Percentiles rank a stretch among this genome's conserved stretches.
Conservation (phyloP, 2,329 filamentous ascomycete species). For the Purpureocillium lavendulum region DNA sequence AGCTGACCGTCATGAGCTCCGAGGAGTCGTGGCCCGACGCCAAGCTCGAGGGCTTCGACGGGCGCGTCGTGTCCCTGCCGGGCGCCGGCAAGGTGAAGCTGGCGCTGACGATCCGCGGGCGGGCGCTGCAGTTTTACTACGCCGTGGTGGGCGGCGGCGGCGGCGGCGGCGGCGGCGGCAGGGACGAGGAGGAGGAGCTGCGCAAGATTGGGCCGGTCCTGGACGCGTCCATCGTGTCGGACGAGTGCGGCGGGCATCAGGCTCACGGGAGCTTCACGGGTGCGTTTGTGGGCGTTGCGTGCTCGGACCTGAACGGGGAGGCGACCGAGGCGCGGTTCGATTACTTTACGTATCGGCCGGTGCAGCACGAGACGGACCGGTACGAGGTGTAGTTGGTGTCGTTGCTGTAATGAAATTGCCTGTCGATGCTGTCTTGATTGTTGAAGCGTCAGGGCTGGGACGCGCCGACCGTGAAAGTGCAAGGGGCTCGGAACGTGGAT, state of each 20-base stretch:
- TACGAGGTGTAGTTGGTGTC: conserved; percentile 29
- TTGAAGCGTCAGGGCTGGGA: no score
- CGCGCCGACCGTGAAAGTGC: no score
- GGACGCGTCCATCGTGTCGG: conserved; percentile 50
- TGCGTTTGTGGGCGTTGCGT: conserved; percentile 49
- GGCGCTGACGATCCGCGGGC: conserved; percentile 41
- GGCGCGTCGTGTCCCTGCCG: conserved; percentile 38
- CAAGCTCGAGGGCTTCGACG: conserved; percentile 32
- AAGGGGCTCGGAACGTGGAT: no score
- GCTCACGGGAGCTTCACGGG: conserved; percentile 56
- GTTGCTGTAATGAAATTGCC: background rate
- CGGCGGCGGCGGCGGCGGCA: background rate
- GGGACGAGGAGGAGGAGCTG: conserved; percentile 16
- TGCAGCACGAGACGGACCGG: conserved; percentile 35
- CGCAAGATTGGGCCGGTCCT: conserved; percentile 44
- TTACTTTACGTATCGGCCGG: conserved; percentile 42
- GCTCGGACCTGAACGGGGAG: conserved; percentile 46
- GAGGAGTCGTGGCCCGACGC: conserved; percentile 48
- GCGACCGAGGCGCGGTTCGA: conserved; percentile 39
- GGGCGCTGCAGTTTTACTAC: conserved; percentile 47
- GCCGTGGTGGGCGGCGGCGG: conserved; percentile 31
- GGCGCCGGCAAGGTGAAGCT: conserved; percentile 46
- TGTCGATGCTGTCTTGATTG: no score
- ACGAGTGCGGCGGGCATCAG: conserved; percentile 55
- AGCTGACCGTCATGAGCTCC: conserved; percentile 48